Base-by-base conservation (phyloP, 2,329 filamentous ascomycete genomes). In the Colletotrichum theobromicola region DNA sequence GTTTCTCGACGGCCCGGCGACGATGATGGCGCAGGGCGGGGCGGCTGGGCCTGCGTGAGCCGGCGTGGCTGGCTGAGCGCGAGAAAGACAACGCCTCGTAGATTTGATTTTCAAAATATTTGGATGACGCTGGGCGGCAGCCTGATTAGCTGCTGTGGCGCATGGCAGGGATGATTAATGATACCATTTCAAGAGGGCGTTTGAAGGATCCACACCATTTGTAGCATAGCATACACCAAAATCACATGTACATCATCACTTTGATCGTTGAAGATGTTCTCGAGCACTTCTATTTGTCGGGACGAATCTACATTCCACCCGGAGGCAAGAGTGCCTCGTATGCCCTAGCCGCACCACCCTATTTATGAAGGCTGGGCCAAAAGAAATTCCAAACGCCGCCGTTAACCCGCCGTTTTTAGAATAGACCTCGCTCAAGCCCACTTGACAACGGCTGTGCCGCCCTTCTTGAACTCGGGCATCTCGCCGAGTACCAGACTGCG, bases 381-480 rank as follows among this genome's bases (percentile, higher is more conserved):
- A 74, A 50, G 42, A 61, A 58, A 63, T 76, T 71, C 65, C 70
- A 70, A 76, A 76, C 74, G 74, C 74, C 74, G 58, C 66, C 34
- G 34, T 69, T 21, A 28, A 35, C 46, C 67, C 50, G 26, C 55
- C 70, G 50, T 26, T 72, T 60, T 46, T 67, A 18, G 37, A 50
- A 18, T 57, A 28, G 24, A 35, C n/a, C 16, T n/a, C 53, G 7
- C 35, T 65, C 26, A 77, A 75, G 81, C 77, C 88, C 88, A 90
- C 85, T 93, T 93, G 53, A 93, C 91, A 46, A 93, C 88, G 2
- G 90, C 91, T 1, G 89, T 92, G 24, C 91, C 92, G 15, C 92
- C 91, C 81, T 89, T 90, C 85, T 91, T 93, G 79, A 93, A 93
- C 81, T 93, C 92, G 30, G 87, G 77, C 83, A 93, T 87, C 26